Evolutionary conservation across 2,329 filamentous ascomycete species (phyloP).

Genomic region (Mycosphaerella sp.): DNA sequence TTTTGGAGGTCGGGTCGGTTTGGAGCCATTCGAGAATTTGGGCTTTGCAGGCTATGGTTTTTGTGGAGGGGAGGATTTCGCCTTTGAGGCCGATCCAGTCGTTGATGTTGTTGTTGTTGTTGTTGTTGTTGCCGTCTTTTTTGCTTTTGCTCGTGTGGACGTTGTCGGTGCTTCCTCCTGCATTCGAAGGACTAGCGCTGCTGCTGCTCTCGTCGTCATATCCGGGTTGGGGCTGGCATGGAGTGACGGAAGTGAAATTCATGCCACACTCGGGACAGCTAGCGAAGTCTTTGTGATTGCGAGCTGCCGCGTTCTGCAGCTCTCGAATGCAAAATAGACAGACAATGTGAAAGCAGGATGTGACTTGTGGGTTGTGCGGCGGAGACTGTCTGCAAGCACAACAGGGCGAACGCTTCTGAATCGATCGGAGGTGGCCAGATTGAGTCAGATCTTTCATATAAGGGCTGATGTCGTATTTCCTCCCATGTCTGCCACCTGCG

Average conservation of each 20-base stretch:
- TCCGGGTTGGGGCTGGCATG: not conserved
- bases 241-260: conserved; percentile 18
- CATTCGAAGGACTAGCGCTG: too few species aligned
- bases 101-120: not conserved
- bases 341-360: conserved; percentile 51
- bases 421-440: conserved; percentile 35
- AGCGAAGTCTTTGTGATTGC: conserved; percentile 19
- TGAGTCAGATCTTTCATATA: conserved; percentile 35
- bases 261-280: conserved; percentile 35
- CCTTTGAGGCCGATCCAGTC: conserved; percentile 38
- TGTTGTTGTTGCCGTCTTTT: not conserved
- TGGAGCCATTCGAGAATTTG: conserved; percentile 42
- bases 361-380: conserved; percentile 40
- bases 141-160: conserved; percentile 9
- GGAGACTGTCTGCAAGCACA: conserved; percentile 36
- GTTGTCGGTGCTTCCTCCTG: not conserved
- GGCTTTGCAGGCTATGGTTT: conserved; percentile 42
- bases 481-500: conserved; percentile 34
- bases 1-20: conserved; percentile 46
- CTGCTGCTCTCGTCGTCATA: not conserved
- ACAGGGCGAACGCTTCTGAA: conserved; percentile 37
- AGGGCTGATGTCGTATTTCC: conserved; percentile 37
- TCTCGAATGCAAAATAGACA: conserved; percentile 45
- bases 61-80: conserved; percentile 40
- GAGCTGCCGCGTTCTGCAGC: conserved; percentile 29